phyloP scores from a whole-genome alignment of 139 green algal genomes.

The Chlamydomonas sphaeroides region DNA sequence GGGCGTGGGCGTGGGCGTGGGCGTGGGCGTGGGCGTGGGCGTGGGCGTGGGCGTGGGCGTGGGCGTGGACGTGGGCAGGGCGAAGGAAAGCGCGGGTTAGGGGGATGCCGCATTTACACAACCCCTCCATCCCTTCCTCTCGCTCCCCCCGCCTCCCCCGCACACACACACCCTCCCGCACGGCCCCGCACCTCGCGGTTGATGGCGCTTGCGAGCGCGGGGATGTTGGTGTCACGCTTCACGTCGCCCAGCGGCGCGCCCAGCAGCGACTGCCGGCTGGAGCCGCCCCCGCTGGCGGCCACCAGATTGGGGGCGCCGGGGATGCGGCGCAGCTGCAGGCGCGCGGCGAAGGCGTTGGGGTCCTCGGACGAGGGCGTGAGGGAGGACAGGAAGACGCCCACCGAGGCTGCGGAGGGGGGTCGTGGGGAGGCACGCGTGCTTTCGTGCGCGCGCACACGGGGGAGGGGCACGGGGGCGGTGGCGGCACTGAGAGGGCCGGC shows the following conservation, averaged over 20 bases:
- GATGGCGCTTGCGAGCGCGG: neutral
- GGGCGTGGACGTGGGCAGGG: too few species aligned
- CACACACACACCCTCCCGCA: neutral
- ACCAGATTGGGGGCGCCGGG: constrained; percentile 23
- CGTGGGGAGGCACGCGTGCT: too few species aligned
- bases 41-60: too few species aligned
- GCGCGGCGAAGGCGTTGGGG: neutral
- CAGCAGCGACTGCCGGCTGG: neutral
- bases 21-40: too few species aligned
- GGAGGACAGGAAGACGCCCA: constrained; percentile 9
- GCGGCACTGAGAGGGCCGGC: too few species aligned
- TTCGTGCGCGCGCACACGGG: too few species aligned
- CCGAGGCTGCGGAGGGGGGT: neutral
- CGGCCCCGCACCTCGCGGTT: constrained; percentile 3
- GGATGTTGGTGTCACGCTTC: neutral
- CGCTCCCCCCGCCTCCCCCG: neutral
- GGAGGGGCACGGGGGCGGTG: too few species aligned
- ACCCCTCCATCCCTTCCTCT: neutral
- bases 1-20: too few species aligned
- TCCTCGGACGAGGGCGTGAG: neutral
- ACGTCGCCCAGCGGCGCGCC: constrained; percentile 11
- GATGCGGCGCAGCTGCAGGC: constrained; percentile 21
- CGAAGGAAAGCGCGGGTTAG: too few species aligned
- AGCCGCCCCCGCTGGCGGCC: neutral
- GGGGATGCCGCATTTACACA: neutral